Evolutionary conservation across 2,329 filamentous ascomycete species (phyloP).

Genomic region (Colletotrichum limetticola): DNA sequence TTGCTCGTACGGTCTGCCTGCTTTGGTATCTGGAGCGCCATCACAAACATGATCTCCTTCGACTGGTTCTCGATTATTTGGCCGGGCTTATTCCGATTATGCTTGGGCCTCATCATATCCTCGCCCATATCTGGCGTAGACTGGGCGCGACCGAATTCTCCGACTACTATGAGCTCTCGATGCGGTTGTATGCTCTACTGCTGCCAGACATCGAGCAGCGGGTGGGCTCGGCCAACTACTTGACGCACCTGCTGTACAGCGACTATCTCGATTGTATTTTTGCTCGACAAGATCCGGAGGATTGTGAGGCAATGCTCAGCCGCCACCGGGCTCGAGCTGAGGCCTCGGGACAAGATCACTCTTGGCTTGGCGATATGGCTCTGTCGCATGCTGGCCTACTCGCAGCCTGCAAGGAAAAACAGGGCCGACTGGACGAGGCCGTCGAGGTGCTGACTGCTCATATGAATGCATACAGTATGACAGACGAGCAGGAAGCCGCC

Average conservation of each 20-base stretch:
- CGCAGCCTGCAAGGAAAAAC: constrained; percentile 42
- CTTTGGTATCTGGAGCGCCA: constrained; percentile 48
- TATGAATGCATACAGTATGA: constrained; percentile 43
- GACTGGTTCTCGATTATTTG: constrained; percentile 46
- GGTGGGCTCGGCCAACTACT: constrained; percentile 45
- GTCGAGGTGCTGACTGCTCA: constrained; percentile 41
- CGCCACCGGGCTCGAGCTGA: constrained; percentile 43
- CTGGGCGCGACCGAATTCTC: constrained; percentile 45
- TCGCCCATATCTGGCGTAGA: constrained; percentile 45
- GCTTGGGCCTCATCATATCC: constrained; percentile 42
- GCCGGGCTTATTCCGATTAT: constrained; percentile 43
- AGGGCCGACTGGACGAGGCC: constrained; percentile 44
- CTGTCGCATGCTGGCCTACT: constrained; percentile 45
- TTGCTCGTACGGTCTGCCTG: constrained; percentile 46
- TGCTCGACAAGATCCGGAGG: constrained; percentile 39
- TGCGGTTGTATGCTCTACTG: constrained; percentile 44
- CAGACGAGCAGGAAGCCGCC: constrained; percentile 45
- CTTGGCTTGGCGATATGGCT: constrained; percentile 45
- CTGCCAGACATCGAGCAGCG: constrained; percentile 45
- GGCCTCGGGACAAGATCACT: constrained; percentile 42
- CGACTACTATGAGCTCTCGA: constrained; percentile 46
- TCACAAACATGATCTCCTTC: constrained; percentile 45
- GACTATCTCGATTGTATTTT: constrained; percentile 48
- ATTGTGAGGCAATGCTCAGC: constrained; percentile 43
- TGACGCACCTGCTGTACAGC: constrained; percentile 47